Evolutionary conservation across 2,329 filamentous ascomycete species (phyloP).

Genomic region (Aphanocladium album): DNA sequence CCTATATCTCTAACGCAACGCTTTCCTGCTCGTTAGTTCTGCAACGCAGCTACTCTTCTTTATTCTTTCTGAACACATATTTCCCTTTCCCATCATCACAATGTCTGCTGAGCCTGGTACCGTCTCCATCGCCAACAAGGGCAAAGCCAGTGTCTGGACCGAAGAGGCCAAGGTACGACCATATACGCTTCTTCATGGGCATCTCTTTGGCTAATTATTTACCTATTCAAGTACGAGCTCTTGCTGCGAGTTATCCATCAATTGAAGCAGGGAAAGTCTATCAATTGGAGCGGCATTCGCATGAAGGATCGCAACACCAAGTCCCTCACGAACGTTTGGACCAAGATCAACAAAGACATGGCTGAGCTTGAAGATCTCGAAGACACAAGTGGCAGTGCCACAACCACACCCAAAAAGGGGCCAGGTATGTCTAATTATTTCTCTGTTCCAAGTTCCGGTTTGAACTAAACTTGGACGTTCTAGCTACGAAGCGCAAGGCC

Average conservation of each 20-base stretch:
- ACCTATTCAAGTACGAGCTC: constrained; percentile 26
- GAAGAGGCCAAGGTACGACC: constrained; percentile 31
- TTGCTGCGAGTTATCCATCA: constrained; percentile 32
- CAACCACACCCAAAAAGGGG: constrained; percentile 19
- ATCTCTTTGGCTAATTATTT: not conserved
- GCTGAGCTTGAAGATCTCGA: constrained; percentile 28
- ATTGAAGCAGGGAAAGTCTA: constrained; percentile 25
- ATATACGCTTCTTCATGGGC: not conserved
- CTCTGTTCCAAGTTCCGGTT: not conserved
- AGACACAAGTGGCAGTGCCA: not conserved
- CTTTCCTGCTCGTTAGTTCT: no score
- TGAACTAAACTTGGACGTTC: not conserved
- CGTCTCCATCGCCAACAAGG: constrained; percentile 7
- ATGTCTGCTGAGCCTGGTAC: not conserved
- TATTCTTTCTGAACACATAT: not conserved
- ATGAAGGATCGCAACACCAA: constrained; percentile 36
- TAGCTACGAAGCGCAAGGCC: constrained; percentile 17
- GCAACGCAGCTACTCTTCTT: no score
- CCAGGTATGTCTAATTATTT: not conserved
- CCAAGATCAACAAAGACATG: constrained; percentile 30
- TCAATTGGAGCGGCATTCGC: constrained; percentile 31
- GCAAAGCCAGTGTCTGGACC: constrained; percentile 28
- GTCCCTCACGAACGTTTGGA: constrained; percentile 34
- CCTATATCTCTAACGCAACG: no score
- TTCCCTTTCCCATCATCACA: not conserved